phyloP scores from a whole-genome alignment of 192 early-diverging fungal genomes.

The Radiomyces spectabilis region DNA sequence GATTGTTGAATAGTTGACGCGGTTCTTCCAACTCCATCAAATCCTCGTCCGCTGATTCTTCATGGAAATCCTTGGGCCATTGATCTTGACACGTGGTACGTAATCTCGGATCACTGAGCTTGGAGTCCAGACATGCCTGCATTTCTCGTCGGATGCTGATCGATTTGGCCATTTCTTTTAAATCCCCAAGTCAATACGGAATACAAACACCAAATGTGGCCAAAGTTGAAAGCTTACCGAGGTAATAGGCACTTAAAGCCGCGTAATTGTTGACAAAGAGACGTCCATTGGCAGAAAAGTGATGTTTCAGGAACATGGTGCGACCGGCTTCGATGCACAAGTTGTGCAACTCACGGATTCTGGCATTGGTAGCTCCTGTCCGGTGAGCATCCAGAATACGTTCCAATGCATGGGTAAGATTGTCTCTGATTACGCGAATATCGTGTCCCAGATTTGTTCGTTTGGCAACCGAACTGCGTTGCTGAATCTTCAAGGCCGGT shows the following conservation, averaged over 20 bases:
- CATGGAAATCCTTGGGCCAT: too few species aligned
- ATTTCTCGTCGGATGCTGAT: constrained; percentile 56
- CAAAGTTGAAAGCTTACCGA: too few species aligned
- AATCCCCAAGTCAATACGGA: too few species aligned
- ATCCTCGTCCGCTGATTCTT: too few species aligned
- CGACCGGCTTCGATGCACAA: constrained; percentile 5
- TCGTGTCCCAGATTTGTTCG: neutral
- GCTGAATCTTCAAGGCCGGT: neutral
- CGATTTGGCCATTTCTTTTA: constrained; percentile 51
- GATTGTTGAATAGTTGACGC: too few species aligned
- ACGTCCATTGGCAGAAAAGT: neutral
- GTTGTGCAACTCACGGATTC: neutral
- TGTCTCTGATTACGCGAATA: neutral
- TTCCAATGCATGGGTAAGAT: constrained; percentile 13
- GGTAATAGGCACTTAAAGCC: constrained; percentile 30
- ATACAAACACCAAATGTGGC: too few species aligned
- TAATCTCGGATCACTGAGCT: constrained; percentile 25
- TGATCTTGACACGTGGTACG: too few species aligned
- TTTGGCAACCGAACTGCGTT: neutral
- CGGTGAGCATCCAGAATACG: constrained; percentile 35
- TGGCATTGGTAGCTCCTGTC: neutral
- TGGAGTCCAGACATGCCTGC: constrained; percentile 38
- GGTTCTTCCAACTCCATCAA: too few species aligned
- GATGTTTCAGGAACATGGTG: constrained; percentile 12
- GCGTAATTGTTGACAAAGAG: constrained; percentile 21